phyloP scores from a whole-genome alignment of 2,329 filamentous ascomycete genomes.

The Beauveria brongniartii region DNA sequence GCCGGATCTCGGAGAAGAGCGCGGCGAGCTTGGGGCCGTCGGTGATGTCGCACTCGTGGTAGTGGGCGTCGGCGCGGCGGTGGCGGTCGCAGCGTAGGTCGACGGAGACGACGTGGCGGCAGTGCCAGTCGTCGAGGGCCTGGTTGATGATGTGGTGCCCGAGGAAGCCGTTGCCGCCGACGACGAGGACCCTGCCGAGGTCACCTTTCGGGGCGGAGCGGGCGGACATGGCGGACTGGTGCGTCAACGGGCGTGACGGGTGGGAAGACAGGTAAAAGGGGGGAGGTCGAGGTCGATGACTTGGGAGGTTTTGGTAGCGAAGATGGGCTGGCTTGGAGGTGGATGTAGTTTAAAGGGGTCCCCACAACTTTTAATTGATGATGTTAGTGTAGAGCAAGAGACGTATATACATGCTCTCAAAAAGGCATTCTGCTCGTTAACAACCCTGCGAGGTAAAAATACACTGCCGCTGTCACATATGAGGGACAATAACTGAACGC shows the following conservation, averaged over 20 bases:
- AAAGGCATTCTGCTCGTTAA: too few species aligned
- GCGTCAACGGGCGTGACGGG: neutral
- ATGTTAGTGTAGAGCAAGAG: too few species aligned
- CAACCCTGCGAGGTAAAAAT: too few species aligned
- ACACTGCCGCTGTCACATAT: too few species aligned
- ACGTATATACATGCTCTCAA: too few species aligned
- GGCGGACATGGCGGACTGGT: slow-evolving; percentile 11
- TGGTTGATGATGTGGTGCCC: slow-evolving; percentile 75
- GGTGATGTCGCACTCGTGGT: slow-evolving; percentile 74
- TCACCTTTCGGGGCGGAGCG: slow-evolving; percentile 27
- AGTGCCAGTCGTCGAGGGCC: slow-evolving; percentile 47
- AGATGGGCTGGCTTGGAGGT: neutral
- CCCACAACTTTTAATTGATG: neutral
- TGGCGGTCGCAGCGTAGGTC: slow-evolving; percentile 67
- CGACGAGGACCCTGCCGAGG: slow-evolving; percentile 66
- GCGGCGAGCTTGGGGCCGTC: slow-evolving; percentile 50
- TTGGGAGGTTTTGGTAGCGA: neutral
- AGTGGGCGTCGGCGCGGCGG: slow-evolving; percentile 50
- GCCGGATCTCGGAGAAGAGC: slow-evolving; percentile 58
- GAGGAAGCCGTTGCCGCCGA: slow-evolving; percentile 78
- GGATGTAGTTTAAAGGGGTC: neutral
- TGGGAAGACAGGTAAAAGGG: too few species aligned
- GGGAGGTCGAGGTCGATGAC: neutral
- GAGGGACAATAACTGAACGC: too few species aligned
- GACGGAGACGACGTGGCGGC: slow-evolving; percentile 55